phyloP scores from a whole-genome alignment of 257 asterid genomes.

The Nicotiana attenuata region DNA sequence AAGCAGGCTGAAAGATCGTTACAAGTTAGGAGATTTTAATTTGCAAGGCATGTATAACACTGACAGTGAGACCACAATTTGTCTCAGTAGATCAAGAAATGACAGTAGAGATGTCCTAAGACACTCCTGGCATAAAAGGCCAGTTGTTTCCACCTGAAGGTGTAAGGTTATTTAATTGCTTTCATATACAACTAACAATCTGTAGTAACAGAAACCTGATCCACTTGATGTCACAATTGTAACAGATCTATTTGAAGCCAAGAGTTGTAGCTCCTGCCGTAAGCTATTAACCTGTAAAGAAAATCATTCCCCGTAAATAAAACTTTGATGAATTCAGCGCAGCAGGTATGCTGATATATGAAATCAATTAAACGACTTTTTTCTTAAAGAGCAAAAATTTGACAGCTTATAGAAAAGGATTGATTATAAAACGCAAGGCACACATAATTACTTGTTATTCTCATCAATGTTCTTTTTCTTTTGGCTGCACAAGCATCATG shows the following conservation, averaged over 20 bases:
- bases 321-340: neutral
- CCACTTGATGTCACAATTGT: conserved; percentile 65
- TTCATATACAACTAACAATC: conserved; percentile 8
- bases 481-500: neutral
- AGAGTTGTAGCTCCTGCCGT: conserved; percentile 67
- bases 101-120: neutral
- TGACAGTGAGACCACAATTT: neutral
- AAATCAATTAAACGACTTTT: neutral
- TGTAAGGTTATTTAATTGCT: neutral
- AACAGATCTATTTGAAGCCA: conserved; percentile 56
- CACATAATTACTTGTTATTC: neutral
- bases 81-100: neutral
- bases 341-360: neutral
- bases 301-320: conserved; percentile 4
- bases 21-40: neutral
- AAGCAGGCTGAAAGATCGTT: neutral
- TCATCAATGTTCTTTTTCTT: neutral
- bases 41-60: conserved; percentile 1
- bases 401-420: neutral
- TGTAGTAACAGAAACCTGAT: conserved; percentile 55
- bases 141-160: neutral
- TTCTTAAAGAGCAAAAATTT: neutral
- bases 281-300: conserved; percentile 65
- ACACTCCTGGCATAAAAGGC: neutral
- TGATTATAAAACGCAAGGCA: neutral